These are phyloP conservation scores for Xylaria sp. DNA, from an alignment of 495 filamentous ascomycete genomes.

Conservation along the genomic window DNA sequence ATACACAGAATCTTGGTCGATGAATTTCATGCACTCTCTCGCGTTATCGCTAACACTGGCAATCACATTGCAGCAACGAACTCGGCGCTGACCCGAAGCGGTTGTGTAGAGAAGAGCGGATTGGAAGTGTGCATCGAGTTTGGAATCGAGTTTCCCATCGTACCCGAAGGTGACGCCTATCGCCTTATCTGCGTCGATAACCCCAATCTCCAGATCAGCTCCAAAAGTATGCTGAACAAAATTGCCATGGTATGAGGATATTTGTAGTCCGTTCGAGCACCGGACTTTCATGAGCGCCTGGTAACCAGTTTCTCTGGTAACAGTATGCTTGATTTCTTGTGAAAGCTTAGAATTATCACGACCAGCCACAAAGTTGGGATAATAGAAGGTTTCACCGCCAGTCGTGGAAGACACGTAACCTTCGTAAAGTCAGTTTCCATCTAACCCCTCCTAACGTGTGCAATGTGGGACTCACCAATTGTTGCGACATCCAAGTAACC, in stretches of 20 bases:
- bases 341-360: slow-evolving; percentile 85
- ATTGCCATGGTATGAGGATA: slow-evolving; percentile 92
- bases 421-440: slow-evolving; percentile 40
- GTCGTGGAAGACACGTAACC: slow-evolving; percentile 77
- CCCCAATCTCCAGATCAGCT: slow-evolving; percentile 93
- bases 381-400: slow-evolving; percentile 94
- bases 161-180: slow-evolving; percentile 92
- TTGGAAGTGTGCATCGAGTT: slow-evolving; percentile 98
- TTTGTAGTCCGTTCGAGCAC: slow-evolving; percentile 95
- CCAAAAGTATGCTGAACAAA: slow-evolving; percentile 94
- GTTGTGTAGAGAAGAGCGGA: slow-evolving; percentile 94
- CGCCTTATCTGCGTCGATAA: slow-evolving; percentile 92
- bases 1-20: slow-evolving; percentile 94
- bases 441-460: background rate
- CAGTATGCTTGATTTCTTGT: slow-evolving; percentile 83
- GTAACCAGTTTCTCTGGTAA: slow-evolving; percentile 93
- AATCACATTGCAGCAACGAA: slow-evolving; percentile 91
- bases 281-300: slow-evolving; percentile 98
- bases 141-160: slow-evolving; percentile 95
- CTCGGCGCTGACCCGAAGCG: slow-evolving; percentile 84
- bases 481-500: slow-evolving; percentile 95
- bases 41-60: slow-evolving; percentile 87
- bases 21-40: slow-evolving; percentile 83
- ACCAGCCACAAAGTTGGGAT: slow-evolving; percentile 90
- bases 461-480: slow-evolving; percentile 67